These are phyloP conservation scores for Gossypium schwendimanii DNA, from an alignment of 441 rosid species.

Conservation along the genomic window DNA sequence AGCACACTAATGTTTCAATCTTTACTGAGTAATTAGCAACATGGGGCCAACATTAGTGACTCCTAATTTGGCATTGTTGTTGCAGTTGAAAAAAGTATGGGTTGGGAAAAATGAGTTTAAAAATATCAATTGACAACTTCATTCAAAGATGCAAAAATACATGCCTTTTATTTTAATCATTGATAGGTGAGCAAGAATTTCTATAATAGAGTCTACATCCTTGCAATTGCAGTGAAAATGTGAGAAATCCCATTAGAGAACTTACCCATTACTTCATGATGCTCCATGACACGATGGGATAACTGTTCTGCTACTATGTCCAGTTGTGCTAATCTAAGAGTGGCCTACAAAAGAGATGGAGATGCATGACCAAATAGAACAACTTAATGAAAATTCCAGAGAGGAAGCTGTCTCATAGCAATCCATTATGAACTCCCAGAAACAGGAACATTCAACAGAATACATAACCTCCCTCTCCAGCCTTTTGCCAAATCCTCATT, in stretches of 20 bases:
- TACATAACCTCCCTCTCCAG: too few relatives aligned
- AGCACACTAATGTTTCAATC: background rate
- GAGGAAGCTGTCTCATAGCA: background rate
- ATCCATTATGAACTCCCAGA: background rate
- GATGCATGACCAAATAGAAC: background rate
- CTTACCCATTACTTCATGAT: conserved; percentile 97
- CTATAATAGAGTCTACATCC: background rate
- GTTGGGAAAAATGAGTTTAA: background rate
- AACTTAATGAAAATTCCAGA: background rate
- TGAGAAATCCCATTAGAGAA: conserved; percentile 10
- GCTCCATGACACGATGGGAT: conserved; percentile 86
- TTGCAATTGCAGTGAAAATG: background rate
- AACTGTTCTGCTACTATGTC: conserved; percentile 70
- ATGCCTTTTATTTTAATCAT: background rate
- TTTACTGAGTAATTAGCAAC: background rate
- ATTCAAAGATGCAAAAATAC: background rate
- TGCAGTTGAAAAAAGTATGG: background rate
- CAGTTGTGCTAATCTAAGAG: conserved; percentile 73
- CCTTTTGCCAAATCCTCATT: background rate
- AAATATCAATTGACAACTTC: background rate
- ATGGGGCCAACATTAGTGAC: background rate
- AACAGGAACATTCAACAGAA: background rate
- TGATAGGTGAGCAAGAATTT: background rate
- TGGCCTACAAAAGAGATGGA: conserved; percentile 48
- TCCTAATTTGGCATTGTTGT: background rate